A percentile compares a stretch with the other conserved stretches of the same genome.
These are phyloP conservation scores for Syzygium syzygioides DNA, from an alignment of 441 rosid species.

Conservation along the genomic window DNA sequence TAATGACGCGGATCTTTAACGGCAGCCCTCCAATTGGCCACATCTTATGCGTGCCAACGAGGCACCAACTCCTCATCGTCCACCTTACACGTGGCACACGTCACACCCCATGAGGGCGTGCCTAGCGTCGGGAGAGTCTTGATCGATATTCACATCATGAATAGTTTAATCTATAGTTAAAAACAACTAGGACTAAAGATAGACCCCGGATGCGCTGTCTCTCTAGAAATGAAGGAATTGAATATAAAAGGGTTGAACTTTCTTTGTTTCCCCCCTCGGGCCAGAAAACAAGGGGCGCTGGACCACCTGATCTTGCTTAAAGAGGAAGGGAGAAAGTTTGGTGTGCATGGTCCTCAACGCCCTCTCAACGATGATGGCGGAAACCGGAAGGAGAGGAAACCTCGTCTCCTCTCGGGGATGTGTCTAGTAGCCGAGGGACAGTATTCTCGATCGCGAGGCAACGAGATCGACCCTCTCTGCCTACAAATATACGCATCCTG, in stretches of 20 bases:
- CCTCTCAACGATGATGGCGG: not conserved
- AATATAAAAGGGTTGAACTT: not conserved
- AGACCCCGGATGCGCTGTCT: not conserved
- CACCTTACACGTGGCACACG: constrained; percentile 7
- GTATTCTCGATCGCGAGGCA: not conserved
- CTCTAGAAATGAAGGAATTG: not conserved
- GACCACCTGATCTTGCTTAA: not conserved
- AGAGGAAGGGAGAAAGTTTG: not conserved
- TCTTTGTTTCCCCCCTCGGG: not conserved
- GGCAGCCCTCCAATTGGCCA: not conserved
- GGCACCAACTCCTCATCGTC: not conserved
- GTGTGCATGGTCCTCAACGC: not conserved
- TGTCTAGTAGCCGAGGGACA: not conserved
- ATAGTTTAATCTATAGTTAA: not conserved
- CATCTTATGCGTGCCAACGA: not conserved
- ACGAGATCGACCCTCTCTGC: not conserved
- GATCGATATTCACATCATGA: not conserved
- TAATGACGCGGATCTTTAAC: not conserved
- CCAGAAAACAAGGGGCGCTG: not conserved
- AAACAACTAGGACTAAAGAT: not conserved
- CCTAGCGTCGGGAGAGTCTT: not conserved
- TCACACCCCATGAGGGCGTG: not conserved
- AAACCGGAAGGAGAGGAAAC: not conserved
- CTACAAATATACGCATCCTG: not conserved
- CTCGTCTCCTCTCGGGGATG: not conserved